Percentiles rank a stretch among this genome's conserved stretches.
Evolutionary conservation across 1,284 basidiomycete species (phyloP).

Genomic region (Moesziomyces globuligerus): DNA sequence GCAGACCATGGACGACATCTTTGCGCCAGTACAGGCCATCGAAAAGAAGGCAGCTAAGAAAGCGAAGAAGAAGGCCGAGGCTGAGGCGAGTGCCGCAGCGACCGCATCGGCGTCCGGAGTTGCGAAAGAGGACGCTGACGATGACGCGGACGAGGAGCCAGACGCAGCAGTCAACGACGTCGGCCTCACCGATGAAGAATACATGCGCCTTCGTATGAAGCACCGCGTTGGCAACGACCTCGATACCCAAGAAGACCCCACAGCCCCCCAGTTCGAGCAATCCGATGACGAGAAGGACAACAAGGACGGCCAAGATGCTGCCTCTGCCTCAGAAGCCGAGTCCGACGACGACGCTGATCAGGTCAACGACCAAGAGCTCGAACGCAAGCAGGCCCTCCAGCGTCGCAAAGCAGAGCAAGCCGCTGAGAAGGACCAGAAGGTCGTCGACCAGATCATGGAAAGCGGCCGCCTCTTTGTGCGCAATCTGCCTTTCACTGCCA

Average conservation of each 20-base stretch:
- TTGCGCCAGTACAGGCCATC: constrained; percentile 17
- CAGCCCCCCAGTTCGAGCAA: constrained; percentile 59
- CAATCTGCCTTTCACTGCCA: constrained; percentile 86
- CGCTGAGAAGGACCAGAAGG: constrained; percentile 64
- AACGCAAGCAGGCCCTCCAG: constrained; percentile 34
- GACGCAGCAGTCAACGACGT: constrained; percentile 58
- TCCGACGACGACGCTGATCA: constrained; percentile 23
- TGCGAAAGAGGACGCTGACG: constrained; percentile 1
- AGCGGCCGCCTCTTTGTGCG: constrained; percentile 88
- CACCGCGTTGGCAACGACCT: constrained; percentile 60
- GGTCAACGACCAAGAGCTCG: constrained; percentile 24
- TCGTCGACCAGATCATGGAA: constrained; percentile 74
- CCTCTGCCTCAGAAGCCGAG: constrained; percentile 21
- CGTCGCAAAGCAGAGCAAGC: constrained; percentile 43
- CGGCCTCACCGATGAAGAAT: constrained; percentile 66
- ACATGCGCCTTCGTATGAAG: constrained; percentile 68
- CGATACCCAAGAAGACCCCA: constrained; percentile 21
- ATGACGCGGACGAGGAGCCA: constrained; percentile 34
- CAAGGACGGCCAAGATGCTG: constrained; percentile 14
- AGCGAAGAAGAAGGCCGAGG: constrained; percentile 25
- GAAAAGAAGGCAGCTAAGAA: constrained; percentile 43
- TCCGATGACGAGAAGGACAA: constrained; percentile 56
- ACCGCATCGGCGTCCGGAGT: constrained; percentile 6
- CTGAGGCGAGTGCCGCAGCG: constrained; percentile 10
- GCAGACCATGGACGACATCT: constrained; percentile 34